A percentile compares a stretch with the other conserved stretches of the same genome.
Conservation (phyloP, 768 basidiomycete species). For the Exidia glandulosa region DNA sequence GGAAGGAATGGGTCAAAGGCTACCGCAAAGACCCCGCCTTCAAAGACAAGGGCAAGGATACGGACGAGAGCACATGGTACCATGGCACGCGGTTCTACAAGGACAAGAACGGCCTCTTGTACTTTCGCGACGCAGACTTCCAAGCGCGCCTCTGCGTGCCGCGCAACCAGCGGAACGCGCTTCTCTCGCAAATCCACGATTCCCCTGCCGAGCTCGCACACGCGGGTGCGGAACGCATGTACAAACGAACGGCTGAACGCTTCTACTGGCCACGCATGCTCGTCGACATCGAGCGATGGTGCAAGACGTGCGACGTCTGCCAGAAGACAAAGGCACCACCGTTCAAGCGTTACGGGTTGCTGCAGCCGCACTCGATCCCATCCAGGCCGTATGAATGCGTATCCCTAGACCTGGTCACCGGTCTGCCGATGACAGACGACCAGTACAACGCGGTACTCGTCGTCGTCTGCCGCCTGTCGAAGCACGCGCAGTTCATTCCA, state of each 20-base stretch:
- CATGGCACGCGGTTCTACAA: slow-evolving; percentile 6
- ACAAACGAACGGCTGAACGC: neutral
- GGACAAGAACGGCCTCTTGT: slow-evolving; percentile 7
- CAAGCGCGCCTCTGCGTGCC: slow-evolving; percentile 9
- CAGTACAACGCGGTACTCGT: slow-evolving; percentile 12
- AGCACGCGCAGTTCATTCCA: slow-evolving; percentile 9
- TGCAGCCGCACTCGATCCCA: slow-evolving; percentile 8
- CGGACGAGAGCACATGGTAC: neutral
- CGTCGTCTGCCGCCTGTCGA: slow-evolving; percentile 11
- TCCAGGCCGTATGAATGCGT: slow-evolving; percentile 6
- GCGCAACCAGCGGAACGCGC: neutral
- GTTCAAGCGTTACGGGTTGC: slow-evolving; percentile 1
- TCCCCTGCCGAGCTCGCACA: slow-evolving; percentile 3
- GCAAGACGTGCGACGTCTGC: slow-evolving; percentile 6
- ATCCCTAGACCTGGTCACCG: slow-evolving; percentile 4
- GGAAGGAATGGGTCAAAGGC: too few relatives aligned
- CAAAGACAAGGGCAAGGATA: too few relatives aligned
- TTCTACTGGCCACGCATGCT: slow-evolving; percentile 7
- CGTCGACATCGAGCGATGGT: neutral
- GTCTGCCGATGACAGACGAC: slow-evolving; percentile 6
- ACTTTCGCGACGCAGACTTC: slow-evolving; percentile 9
- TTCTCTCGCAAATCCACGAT: slow-evolving; percentile 5
- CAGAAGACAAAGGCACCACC: slow-evolving; percentile 4
- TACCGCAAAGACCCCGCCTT: too few relatives aligned
- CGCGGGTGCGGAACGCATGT: slow-evolving; percentile 4